Base-by-base conservation (phyloP, 768 basidiomycete species). In the Xerocomellus chrysenteron region DNA sequence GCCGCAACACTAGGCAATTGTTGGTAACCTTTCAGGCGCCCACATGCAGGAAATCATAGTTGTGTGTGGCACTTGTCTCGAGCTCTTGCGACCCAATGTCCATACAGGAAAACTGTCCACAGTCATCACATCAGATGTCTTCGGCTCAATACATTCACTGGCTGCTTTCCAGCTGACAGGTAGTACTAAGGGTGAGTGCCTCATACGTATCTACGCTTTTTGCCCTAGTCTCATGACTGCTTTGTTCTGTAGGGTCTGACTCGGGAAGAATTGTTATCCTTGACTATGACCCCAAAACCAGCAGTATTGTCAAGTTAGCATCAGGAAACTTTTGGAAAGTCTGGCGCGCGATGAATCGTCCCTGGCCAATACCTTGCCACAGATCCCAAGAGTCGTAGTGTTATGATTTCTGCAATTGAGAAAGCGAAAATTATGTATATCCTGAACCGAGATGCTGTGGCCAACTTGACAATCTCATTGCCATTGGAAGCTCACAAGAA, bases 381-480 rank as follows among this genome's bases (percentile, higher is more conserved):
- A 2, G 97, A 99, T 67, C 97, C 97, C 5, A 98, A 98, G 69
- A 97, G 97, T 30, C 83, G 97, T 50, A 89, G 88, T 63, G 87
- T 96, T 57, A 96, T 99, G 93, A 87, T 98, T 58, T 88, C 89
- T 32, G 88, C 95, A 14, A 77, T 93, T 76, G 94, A 98, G 74
- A 98, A 98, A 73, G 82, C 95, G 10, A 99, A 99, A 74, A 81
- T 99, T 30, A 96, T 98, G 12, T 99, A 98, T 72, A 94, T 99
- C 68, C 83, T 98, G 45, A 99, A 99, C 73, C 83, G 97, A 35
- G 97, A 99, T 63, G 85, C 96, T 0, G 95, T 94, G 14, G 95
- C 96, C 58, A 98, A 98, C 74, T 75, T 99, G 51, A 98, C 97
- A 11, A 98, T 98, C 51, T 98, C 96, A 11, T 97, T 94, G 3